phyloP scores from a whole-genome alignment of 306 rosid species.

The Vigna hirtella region DNA sequence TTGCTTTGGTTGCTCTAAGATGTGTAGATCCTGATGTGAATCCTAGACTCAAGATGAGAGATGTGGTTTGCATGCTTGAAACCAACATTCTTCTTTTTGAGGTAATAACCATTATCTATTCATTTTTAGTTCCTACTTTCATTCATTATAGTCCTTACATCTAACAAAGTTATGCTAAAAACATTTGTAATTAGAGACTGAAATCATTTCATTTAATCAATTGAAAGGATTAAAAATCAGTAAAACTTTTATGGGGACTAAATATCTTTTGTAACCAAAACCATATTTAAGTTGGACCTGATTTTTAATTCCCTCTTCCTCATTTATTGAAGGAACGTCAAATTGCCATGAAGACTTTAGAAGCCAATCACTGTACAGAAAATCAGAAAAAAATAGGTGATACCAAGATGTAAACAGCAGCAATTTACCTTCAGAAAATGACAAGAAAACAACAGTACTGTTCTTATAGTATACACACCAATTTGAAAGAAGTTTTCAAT shows the following conservation, averaged over 20 bases:
- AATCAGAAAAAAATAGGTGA: constrained; percentile 31
- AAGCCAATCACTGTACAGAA: constrained; percentile 6
- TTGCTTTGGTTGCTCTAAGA: constrained; percentile 63
- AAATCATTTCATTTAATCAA: background rate
- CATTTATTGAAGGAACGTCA: constrained; percentile 42
- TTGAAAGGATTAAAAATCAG: background rate
- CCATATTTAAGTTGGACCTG: background rate
- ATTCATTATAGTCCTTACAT: background rate
- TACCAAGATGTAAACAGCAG: background rate
- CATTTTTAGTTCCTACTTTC: background rate
- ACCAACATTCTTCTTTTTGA: constrained; percentile 53
- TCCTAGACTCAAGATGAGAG: constrained; percentile 63
- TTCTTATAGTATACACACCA: background rate
- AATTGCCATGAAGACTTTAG: constrained; percentile 26
- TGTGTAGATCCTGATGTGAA: constrained; percentile 62
- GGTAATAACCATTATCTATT: constrained; percentile 46
- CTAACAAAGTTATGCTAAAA: background rate
- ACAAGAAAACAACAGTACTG: background rate
- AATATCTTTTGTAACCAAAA: background rate
- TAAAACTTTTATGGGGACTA: background rate
- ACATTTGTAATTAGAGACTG: background rate
- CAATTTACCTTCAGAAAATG: constrained; percentile 29
- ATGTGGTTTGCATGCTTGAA: constrained; percentile 66
- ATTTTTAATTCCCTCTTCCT: background rate
- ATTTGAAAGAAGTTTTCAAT: constrained; percentile 1